phyloP scores from a whole-genome alignment of 495 filamentous ascomycete genomes.

The Penicillium desertorum region DNA sequence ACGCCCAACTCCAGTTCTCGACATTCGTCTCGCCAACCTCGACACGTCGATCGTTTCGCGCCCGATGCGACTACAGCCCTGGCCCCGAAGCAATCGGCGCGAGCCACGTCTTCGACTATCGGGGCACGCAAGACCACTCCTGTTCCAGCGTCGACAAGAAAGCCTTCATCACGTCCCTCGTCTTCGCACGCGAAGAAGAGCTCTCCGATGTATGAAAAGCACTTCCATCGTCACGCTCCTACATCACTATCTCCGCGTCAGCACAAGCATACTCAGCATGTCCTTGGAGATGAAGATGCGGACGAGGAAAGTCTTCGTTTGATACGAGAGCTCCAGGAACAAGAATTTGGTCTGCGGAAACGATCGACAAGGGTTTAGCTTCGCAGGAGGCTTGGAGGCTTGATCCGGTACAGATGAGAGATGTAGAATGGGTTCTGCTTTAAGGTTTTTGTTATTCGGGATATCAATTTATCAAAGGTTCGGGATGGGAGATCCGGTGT shows the following conservation, averaged over 20 bases:
- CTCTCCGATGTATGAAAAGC: constrained; percentile 40
- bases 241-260: constrained; percentile 38
- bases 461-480: constrained; percentile 11
- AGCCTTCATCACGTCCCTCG: constrained; percentile 42
- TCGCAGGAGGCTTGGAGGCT: background rate
- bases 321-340: constrained; percentile 57
- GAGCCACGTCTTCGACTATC: constrained; percentile 20
- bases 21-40: constrained; percentile 52
- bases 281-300: constrained; percentile 35
- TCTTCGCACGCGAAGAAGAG: constrained; percentile 50
- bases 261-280: constrained; percentile 33
- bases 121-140: constrained; percentile 33
- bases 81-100: constrained; percentile 29
- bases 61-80: constrained; percentile 38
- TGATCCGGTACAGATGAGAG: constrained; percentile 1
- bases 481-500: constrained; percentile 9
- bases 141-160: constrained; percentile 35
- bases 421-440: constrained; percentile 2
- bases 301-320: constrained; percentile 56
- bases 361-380: constrained; percentile 23
- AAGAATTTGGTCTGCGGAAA: constrained; percentile 58
- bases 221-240: constrained; percentile 27
- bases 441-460: constrained; percentile 4
- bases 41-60: constrained; percentile 45
- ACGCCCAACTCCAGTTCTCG: constrained; percentile 51